A percentile compares a stretch with the other conserved stretches of the same genome.
These are phyloP conservation scores for Botrytis galanthina DNA, from an alignment of 2,329 filamentous ascomycete genomes.

Conservation along the genomic window DNA sequence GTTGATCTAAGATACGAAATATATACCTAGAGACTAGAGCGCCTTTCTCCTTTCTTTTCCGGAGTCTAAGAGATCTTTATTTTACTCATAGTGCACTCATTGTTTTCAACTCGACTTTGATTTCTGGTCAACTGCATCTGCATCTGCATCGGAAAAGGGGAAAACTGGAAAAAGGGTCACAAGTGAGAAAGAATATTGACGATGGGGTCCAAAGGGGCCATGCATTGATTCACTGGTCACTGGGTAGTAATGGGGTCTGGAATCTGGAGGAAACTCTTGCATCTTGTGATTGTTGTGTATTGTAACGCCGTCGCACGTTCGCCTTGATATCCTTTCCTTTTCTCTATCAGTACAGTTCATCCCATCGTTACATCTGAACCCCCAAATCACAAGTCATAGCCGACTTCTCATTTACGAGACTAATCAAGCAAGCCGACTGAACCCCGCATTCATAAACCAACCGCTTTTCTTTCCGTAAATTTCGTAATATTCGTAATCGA, in stretches of 20 bases:
- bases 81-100: background rate
- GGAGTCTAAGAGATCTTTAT: background rate
- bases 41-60: background rate
- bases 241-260: background rate
- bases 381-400: no score
- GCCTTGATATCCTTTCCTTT: background rate
- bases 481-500: slow-evolving; percentile 7
- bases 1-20: background rate
- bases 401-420: background rate
- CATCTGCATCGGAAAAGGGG: background rate
- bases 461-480: slow-evolving; percentile 6
- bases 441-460: background rate
- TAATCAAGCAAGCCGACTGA: background rate
- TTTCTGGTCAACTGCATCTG: background rate
- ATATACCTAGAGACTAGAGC: background rate
- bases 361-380: no score
- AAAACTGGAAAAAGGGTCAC: background rate
- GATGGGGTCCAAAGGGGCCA: background rate
- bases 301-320: background rate
- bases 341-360: background rate
- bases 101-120: background rate
- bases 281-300: background rate
- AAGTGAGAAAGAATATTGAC: background rate
- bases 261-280: background rate
- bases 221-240: background rate